phyloP scores from a whole-genome alignment of 2,329 filamentous ascomycete genomes.

The Colletotrichum sublineola region DNA sequence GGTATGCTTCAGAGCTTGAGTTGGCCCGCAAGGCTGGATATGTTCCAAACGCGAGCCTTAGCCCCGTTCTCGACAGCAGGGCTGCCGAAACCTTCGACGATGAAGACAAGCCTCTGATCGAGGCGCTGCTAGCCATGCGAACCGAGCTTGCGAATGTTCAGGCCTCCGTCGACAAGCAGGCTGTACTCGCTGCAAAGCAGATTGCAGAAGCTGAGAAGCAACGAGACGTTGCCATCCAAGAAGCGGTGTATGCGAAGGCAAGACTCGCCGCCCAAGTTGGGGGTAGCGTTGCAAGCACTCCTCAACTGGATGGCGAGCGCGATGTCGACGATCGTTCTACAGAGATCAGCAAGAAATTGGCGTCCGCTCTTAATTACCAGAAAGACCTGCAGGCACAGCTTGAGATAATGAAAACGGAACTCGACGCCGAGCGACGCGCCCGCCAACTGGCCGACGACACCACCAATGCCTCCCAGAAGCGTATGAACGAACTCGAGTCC shows the following conservation, averaged over 20 bases:
- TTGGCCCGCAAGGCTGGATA: conserved; percentile 93
- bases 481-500: conserved; percentile 85
- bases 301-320: conserved; percentile 71
- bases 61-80: conserved; percentile 81
- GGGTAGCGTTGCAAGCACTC: conserved; percentile 72
- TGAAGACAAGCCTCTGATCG: conserved; percentile 90
- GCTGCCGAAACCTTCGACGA: conserved; percentile 86
- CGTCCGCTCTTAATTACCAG: conserved; percentile 82
- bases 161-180: conserved; percentile 88
- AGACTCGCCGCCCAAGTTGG: conserved; percentile 84
- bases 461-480: conserved; percentile 82
- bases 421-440: conserved; percentile 84
- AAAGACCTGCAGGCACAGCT: conserved; percentile 84
- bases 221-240: conserved; percentile 91
- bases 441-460: conserved; percentile 91
- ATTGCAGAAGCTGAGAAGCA: conserved; percentile 96
- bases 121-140: conserved; percentile 92
- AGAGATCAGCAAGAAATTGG: conserved; percentile 86
- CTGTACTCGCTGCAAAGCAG: conserved; percentile 84
- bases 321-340: conserved; percentile 75
- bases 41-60: conserved; percentile 76
- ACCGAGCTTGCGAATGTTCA: conserved; percentile 92
- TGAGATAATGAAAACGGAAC: conserved; percentile 76
- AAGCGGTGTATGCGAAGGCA: conserved; percentile 95
- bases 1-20: conserved; percentile 96